Evolutionary conservation across 2,329 filamentous ascomycete genomes (phyloP), one percentile per base, ranked within the genome.

Genomic region (Ascochyta viciae-villosae): DNA sequence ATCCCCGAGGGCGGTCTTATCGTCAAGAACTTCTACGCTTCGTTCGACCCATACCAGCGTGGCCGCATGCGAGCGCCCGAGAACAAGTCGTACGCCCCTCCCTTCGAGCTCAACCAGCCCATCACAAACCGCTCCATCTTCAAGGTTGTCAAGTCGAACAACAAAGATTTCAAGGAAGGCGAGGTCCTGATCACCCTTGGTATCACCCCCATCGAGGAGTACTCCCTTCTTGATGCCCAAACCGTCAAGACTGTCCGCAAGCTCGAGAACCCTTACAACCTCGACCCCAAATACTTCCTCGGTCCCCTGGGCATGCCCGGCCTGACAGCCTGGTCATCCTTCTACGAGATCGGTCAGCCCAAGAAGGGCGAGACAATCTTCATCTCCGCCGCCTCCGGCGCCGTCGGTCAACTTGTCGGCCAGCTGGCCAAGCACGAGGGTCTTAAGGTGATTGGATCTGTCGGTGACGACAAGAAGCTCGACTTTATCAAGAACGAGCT

Each of bases 31-130:
- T 83, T 89, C 68, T 91, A 89, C 75, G 82, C 87, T 62, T 93
- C 90, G 37, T 89, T 89, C 78, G 92, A 96, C 76, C 92, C 92
- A 2, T 96, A 96, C 80, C 86, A 90, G 81, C 89, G 92, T 54
- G 89, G 89, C 58, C 85, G 86, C 64, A 93, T 96, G 89, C 87
- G 91, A 43, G 76, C 81, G 43, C 71, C 89, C 6, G 74, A 80
- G 33, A 67, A 78, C 71, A 86, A 89, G 77, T 92, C 89, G 9
- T 95, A 92, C 80, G 74, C 81, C 22, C 80, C 87, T 1, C 76
- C 88, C 2, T 91, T 87, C 69, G 72, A 81, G 15, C 74, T 90
- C 42, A 81, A 82, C 72, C 76, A 84, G 65, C 85, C 90, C 60
- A 84, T 96, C 60, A 78, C 77, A 63, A 93, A 88, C 76, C 75